Evolutionary conservation across 176 grass and related monocot species (phyloP), one percentile per base, ranked within the genome.

Genomic region (Paspalum notatum): DNA sequence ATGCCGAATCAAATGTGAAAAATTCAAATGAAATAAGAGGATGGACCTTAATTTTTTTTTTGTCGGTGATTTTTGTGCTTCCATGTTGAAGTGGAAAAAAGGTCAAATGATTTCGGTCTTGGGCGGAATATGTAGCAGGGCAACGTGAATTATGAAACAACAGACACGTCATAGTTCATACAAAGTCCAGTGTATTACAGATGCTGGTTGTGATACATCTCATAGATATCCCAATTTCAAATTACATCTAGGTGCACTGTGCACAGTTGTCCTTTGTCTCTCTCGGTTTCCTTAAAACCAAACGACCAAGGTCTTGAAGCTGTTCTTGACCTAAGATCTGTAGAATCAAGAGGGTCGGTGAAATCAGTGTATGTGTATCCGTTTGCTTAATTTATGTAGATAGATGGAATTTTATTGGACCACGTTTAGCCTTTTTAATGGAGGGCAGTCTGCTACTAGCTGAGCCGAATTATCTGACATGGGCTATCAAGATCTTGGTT

Each of bases 11-110:
- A 55, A 75, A 32, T 66, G 22, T 54, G 61, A 37, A 66, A 1
- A 75, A 27, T 10, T 53, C 42, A 56, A 75, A 46, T 14, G 49
- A 39, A 75, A 74, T 75, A 82, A 74, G 62, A 20, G 4, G 25
- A 27, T n/a, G 27, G 14, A 71, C 12, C 21, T 81, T n/a, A n/a
- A n/a, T n/a, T n/a, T n/a, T n/a, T 14, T 17, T 14, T 32, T 20
- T 65, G 9, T 60, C 21, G n/a, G 9, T 57, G 10, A 49, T 17
- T 48, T 48, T 18, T 38, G 1, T 49, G n/a, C 25, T 69, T 24
- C 11, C 3, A 11, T 1, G 8, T 38, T 15, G 16, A 12, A 4
- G 2, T 5, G 12, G 25, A 5, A 59, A 59, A 58, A 59, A 59
- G 22, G 56, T 7, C 9, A 59, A 59, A 25, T 12, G 22, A 14